Base-by-base conservation (phyloP, 23 red algal genomes). In the Gracilaria gracilis region DNA sequence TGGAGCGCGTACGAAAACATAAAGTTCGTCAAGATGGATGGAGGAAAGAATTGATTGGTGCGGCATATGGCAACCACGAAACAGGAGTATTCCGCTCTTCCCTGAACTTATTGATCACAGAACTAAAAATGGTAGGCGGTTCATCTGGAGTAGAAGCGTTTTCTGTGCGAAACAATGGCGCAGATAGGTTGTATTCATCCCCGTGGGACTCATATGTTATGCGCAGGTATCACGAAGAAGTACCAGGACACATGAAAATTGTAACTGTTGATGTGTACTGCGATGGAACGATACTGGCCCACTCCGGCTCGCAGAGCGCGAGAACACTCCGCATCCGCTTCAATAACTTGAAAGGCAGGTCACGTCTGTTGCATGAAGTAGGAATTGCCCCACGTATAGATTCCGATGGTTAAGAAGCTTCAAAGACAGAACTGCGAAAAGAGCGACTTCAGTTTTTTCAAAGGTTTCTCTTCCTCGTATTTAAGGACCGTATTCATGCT, bases 1-100 rank as follows among this genome's bases (percentile, higher is more conserved):
- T 73, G 3, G 67, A 46, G 3, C 15, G 20, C 2, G 35, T 73
- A 4, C 19, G 67, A 20, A 73, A 73, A 73, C 3, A 27, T 7
- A 73, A 73, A 2, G 67, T 73, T 73, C 67, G 67, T 38, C 15
- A 73, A 31, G 67, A 73, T 4, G 25, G 28, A 17, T 73, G 67
- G 67, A 24, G 39, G n/a, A 17, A 73, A 27, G 67, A 7, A 2
- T 73, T 23, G 14, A 73, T 73, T 73, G 67, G 32, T 19, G 32
- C 67, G n/a, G 4, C 67, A 40, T 73, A n/a, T 20, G 67, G 67
- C 5, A 46, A 5, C 17, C 9, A 73, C 67, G 39, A 73, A 46
- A 73, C 67, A 21, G 67, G 67, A 2, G 67, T 73, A 31, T 73
- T 73, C 32, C 67, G 67, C 15, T 46, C 67, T 40, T 19, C 39